phyloP scores from a whole-genome alignment of 495 filamentous ascomycete genomes.

The Penicillium daleae region DNA sequence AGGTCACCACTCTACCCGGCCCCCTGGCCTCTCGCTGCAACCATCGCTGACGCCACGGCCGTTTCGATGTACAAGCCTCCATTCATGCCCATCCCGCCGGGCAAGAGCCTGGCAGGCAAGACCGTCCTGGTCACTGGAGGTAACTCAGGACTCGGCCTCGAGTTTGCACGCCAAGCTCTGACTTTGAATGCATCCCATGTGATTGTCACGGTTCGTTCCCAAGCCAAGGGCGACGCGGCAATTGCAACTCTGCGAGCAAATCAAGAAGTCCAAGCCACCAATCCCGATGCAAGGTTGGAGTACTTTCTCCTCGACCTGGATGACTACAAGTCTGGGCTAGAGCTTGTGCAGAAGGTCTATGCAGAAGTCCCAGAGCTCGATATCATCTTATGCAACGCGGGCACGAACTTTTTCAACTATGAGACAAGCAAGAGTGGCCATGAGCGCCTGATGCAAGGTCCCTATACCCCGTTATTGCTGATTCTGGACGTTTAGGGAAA shows the following conservation, averaged over 20 bases:
- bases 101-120: constrained; percentile 1
- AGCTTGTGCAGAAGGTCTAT: constrained; percentile 19
- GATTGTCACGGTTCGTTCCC: constrained; percentile 32
- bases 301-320: constrained; percentile 25
- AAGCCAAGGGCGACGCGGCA: constrained; percentile 27
- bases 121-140: constrained; percentile 59
- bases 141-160: constrained; percentile 55
- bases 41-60: background rate
- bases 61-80: background rate
- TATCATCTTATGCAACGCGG: constrained; percentile 28
- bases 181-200: constrained; percentile 20
- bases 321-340: constrained; percentile 22
- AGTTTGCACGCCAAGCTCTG: constrained; percentile 45
- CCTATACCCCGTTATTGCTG: background rate
- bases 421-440: constrained; percentile 27
- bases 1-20: background rate
- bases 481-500: background rate
- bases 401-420: constrained; percentile 17
- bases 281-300: constrained; percentile 16
- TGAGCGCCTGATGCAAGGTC: constrained; percentile 33
- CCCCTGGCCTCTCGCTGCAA: background rate
- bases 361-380: constrained; percentile 20
- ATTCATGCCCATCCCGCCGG: background rate
- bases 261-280: constrained; percentile 3
- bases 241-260: constrained; percentile 21